Evolutionary conservation across 768 basidiomycete genomes (phyloP).

Genomic region (Lactifluus rugatus): DNA sequence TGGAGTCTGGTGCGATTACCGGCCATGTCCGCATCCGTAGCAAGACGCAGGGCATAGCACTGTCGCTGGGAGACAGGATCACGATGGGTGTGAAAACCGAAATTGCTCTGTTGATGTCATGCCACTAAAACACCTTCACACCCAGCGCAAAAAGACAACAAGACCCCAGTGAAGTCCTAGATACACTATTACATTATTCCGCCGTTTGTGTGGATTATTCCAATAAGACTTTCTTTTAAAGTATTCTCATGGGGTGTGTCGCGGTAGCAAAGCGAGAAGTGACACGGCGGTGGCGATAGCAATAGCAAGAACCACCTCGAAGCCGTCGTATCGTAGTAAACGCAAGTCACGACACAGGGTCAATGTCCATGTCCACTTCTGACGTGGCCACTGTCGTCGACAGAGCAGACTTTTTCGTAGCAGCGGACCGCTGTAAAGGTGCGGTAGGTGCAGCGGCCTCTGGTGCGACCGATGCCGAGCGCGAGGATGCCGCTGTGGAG

Average conservation of each 20-base stretch:
- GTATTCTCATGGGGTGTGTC: slow-evolving; percentile 1
- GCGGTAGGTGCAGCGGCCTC: slow-evolving; percentile 1
- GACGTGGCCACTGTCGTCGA: slow-evolving; percentile 17
- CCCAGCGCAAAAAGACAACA: slow-evolving; percentile 18
- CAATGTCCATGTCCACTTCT: slow-evolving; percentile 15
- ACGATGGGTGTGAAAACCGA: slow-evolving; percentile 40
- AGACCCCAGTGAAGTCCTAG: slow-evolving; percentile 11
- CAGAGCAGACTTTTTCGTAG: slow-evolving; percentile 15
- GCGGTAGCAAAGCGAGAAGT: neutral
- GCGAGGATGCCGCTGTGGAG: slow-evolving; percentile 20
- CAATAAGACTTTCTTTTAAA: slow-evolving; percentile 7
- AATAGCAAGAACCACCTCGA: neutral
- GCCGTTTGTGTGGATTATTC: neutral
- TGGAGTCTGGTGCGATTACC: slow-evolving; percentile 68
- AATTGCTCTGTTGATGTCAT: neutral
- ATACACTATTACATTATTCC: slow-evolving; percentile 15
- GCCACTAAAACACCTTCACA: neutral
- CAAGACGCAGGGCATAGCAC: slow-evolving; percentile 95
- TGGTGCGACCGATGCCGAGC: slow-evolving; percentile 16
- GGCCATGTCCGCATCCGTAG: slow-evolving; percentile 95
- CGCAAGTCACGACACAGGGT: slow-evolving; percentile 11
- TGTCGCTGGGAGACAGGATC: slow-evolving; percentile 87
- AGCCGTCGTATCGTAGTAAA: neutral
- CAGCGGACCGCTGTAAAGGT: slow-evolving; percentile 6
- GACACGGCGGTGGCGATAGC: neutral